Evolutionary conservation across 2,329 filamentous ascomycete species (phyloP).

Genomic region (Amauroascus niger): DNA sequence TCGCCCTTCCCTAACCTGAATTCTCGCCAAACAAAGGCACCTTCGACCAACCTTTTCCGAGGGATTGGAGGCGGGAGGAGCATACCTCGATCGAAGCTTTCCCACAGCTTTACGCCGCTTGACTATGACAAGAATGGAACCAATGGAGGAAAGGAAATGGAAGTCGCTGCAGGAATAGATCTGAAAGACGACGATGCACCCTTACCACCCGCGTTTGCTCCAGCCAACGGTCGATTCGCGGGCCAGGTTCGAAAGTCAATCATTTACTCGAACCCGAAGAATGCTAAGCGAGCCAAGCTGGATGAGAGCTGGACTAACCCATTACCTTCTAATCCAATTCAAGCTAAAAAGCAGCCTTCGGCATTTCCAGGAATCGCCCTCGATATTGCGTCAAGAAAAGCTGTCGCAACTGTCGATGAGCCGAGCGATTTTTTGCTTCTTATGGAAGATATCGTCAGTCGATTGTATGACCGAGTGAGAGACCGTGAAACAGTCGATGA

Average conservation of each 20-base stretch:
- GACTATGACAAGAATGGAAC: slow-evolving; percentile 30
- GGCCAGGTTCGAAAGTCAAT: slow-evolving; percentile 25
- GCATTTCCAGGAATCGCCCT: slow-evolving; percentile 63
- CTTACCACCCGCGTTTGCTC: neutral
- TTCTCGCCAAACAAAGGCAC: slow-evolving; percentile 20
- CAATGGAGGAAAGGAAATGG: slow-evolving; percentile 33
- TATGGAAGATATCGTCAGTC: slow-evolving; percentile 61
- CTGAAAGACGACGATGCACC: slow-evolving; percentile 1
- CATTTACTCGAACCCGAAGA: slow-evolving; percentile 36
- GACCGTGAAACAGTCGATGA: slow-evolving; percentile 26
- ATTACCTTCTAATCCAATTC: slow-evolving; percentile 28
- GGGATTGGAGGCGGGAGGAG: slow-evolving; percentile 5
- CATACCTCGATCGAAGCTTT: slow-evolving; percentile 9
- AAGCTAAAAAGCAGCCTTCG: slow-evolving; percentile 44
- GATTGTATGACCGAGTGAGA: slow-evolving; percentile 47
- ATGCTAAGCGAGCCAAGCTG: slow-evolving; percentile 36
- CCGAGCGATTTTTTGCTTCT: slow-evolving; percentile 60
- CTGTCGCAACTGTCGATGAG: slow-evolving; percentile 56
- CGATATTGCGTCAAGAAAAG: slow-evolving; percentile 51
- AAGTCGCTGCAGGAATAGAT: slow-evolving; percentile 16
- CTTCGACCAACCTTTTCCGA: slow-evolving; percentile 14
- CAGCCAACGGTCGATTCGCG: neutral
- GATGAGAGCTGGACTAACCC: slow-evolving; percentile 32
- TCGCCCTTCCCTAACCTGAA: slow-evolving; percentile 4
- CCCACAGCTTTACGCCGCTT: slow-evolving; percentile 8